Percentiles rank a stretch among this genome's conserved stretches.
Evolutionary conservation across 2,329 filamentous ascomycete species (phyloP).

Genomic region (Metarhizium robertsii): DNA sequence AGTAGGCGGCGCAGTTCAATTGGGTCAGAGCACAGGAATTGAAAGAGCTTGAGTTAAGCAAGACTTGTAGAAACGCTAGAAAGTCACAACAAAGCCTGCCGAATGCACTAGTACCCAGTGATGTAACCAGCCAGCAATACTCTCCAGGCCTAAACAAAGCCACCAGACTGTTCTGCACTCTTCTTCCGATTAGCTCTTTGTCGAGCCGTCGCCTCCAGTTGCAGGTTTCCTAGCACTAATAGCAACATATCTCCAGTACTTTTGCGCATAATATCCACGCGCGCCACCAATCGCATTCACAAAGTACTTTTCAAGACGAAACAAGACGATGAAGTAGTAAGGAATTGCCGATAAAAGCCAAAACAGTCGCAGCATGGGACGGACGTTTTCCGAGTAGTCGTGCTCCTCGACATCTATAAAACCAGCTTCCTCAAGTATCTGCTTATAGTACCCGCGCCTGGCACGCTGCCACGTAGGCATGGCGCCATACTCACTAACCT

Average conservation of each 20-base stretch:
- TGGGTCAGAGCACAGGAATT: no score
- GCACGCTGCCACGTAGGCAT: slow-evolving; percentile 36
- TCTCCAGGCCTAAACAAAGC: no score
- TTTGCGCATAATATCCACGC: slow-evolving; percentile 7
- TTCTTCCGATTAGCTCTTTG: neutral
- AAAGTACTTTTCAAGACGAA: slow-evolving; percentile 34
- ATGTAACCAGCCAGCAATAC: no score
- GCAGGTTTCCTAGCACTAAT: slow-evolving; percentile 9
- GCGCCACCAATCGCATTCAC: slow-evolving; percentile 24
- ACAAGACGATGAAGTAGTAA: slow-evolving; percentile 32
- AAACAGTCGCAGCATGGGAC: slow-evolving; percentile 38
- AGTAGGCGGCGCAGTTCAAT: no score
- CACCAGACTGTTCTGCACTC: no score
- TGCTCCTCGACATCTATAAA: slow-evolving; percentile 33
- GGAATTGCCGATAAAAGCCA: slow-evolving; percentile 35
- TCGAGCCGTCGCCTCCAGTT: neutral
- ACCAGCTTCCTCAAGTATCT: slow-evolving; percentile 32
- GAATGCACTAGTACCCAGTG: no score
- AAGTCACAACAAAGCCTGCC: no score
- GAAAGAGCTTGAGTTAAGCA: no score
- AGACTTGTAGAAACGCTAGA: no score
- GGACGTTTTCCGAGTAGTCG: slow-evolving; percentile 36
- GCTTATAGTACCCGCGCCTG: slow-evolving; percentile 26
- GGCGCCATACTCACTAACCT: slow-evolving; percentile 31
- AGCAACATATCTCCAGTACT: slow-evolving; percentile 10